Base-by-base conservation (phyloP, 805 yeast genomes). In the Wickerhamiella qilinensis region DNA sequence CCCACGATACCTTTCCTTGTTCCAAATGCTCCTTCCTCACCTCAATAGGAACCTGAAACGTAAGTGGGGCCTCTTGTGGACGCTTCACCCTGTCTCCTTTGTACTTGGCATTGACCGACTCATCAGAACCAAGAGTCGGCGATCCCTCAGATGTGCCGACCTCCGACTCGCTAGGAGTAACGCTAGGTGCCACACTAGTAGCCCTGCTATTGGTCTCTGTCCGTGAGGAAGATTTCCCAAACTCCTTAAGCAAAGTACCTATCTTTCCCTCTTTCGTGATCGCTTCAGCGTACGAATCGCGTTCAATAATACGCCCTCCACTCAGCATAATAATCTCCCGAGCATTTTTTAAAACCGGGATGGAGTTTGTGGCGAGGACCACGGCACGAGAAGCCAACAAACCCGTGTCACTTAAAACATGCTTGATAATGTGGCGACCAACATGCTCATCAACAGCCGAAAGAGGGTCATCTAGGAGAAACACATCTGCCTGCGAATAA, bases 1-100 rank as follows among this genome's bases (percentile, higher is more conserved):
- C 65, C 85, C 94, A 80, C 53, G 82, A 79, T 41, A 91, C 98
- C 55, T 84, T 76, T 40, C 98, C 98, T 55, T 84, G 86, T 59
- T 91, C 94, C 41, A 80, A 71, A 47, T 75, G 85, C 59, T 91
- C 98, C 48, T 71, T 73, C 25, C 50, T 49, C 8, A 46, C 45
- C 20, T 51, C 57, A 5, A 42, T 41, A 3, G 52, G 47, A 17
- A 54, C 48, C 27, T 48, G 55, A 14, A 47, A 43, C 20, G 44
- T 43, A 20, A 76, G 70, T 3, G 83, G 67, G 3, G 79, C 82
- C 28, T 72, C 49, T 45, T 81, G 16, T 11, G 31, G 31, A 29
- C 31, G 31, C 11, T 9, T n/a, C 15, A 29, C 31, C n/a, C n/a
- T n/a, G n/a, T n/a, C n/a, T n/a, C n/a, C n/a, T n/a, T n/a, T n/a